These are phyloP conservation scores for Thyridium curvatum DNA, from an alignment of 2,329 filamentous ascomycete genomes.

Conservation along the genomic window DNA sequence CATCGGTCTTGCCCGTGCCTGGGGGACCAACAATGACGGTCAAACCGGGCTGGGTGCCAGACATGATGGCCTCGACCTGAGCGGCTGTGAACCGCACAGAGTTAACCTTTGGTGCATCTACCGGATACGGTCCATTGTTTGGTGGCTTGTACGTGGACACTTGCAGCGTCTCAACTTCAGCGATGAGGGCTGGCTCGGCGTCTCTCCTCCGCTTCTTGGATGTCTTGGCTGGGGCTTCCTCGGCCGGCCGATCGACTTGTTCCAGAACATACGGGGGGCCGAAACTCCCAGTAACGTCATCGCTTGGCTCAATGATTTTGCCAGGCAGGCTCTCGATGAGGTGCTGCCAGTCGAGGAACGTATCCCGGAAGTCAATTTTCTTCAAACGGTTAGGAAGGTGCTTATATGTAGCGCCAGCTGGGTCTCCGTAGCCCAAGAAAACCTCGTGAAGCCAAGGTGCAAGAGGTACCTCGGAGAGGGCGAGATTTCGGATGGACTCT, in stretches of 20 bases:
- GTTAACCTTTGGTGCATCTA: slow-evolving; percentile 78
- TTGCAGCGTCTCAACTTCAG: slow-evolving; percentile 61
- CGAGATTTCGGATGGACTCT: slow-evolving; percentile 82
- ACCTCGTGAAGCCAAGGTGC: slow-evolving; percentile 94
- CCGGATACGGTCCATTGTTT: slow-evolving; percentile 84
- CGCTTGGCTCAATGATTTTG: slow-evolving; percentile 74
- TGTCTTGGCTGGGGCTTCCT: slow-evolving; percentile 46
- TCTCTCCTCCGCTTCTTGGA: slow-evolving; percentile 87
- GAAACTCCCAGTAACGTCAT: slow-evolving; percentile 66
- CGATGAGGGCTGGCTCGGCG: slow-evolving; percentile 58
- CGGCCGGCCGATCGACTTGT: slow-evolving; percentile 44
- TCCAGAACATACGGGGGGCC: slow-evolving; percentile 84
- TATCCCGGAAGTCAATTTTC: slow-evolving; percentile 85
- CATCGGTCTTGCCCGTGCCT: slow-evolving; percentile 98
- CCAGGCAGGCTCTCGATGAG: slow-evolving; percentile 84
- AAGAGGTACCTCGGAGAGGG: slow-evolving; percentile 77
- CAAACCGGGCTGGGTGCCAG: slow-evolving; percentile 87
- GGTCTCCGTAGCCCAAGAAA: slow-evolving; percentile 95
- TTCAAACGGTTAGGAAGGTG: slow-evolving; percentile 71
- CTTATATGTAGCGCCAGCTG: slow-evolving; percentile 79
- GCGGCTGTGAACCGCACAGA: slow-evolving; percentile 81
- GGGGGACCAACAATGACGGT: slow-evolving; percentile 93
- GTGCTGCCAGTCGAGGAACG: slow-evolving; percentile 94
- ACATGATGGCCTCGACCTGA: slow-evolving; percentile 88
- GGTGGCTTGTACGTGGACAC: slow-evolving; percentile 86